Percentiles rank a stretch among this genome's conserved stretches.
These are phyloP conservation scores for Suillus variegatus DNA, from an alignment of 768 basidiomycete species.

Conservation along the genomic window DNA sequence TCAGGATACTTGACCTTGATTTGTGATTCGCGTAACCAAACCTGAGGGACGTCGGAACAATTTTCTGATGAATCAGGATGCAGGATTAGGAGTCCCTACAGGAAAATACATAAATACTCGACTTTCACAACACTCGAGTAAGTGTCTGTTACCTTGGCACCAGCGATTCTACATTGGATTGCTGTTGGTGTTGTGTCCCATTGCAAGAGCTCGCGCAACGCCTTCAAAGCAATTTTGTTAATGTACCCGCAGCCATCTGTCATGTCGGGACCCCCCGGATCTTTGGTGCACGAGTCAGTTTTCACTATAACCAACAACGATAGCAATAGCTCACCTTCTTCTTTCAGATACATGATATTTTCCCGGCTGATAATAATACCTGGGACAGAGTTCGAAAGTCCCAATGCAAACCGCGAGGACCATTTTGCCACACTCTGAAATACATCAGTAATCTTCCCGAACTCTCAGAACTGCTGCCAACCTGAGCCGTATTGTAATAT, in stretches of 20 bases:
- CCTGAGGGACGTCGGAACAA: slow-evolving; percentile 21
- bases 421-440: slow-evolving; percentile 64
- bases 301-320: background rate
- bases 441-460: background rate
- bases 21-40: slow-evolving; percentile 43
- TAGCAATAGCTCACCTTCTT: slow-evolving; percentile 45
- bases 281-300: background rate
- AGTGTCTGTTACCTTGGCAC: slow-evolving; percentile 39
- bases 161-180: slow-evolving; percentile 50
- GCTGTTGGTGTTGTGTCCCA: slow-evolving; percentile 46
- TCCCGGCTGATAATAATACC: slow-evolving; percentile 42
- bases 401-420: slow-evolving; percentile 61
- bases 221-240: slow-evolving; percentile 38
- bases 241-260: slow-evolving; percentile 58
- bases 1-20: slow-evolving; percentile 46
- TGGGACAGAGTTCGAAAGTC: slow-evolving; percentile 64
- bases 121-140: background rate
- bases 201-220: slow-evolving; percentile 34
- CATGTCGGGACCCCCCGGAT: slow-evolving; percentile 42
- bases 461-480: slow-evolving; percentile 23
- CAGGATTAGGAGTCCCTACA: slow-evolving; percentile 28
- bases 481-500: slow-evolving; percentile 49
- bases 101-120: background rate
- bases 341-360: slow-evolving; percentile 42
- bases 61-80: slow-evolving; percentile 29